Base-by-base conservation (phyloP, 345 rosid species). In the Corchorus olitorius region DNA sequence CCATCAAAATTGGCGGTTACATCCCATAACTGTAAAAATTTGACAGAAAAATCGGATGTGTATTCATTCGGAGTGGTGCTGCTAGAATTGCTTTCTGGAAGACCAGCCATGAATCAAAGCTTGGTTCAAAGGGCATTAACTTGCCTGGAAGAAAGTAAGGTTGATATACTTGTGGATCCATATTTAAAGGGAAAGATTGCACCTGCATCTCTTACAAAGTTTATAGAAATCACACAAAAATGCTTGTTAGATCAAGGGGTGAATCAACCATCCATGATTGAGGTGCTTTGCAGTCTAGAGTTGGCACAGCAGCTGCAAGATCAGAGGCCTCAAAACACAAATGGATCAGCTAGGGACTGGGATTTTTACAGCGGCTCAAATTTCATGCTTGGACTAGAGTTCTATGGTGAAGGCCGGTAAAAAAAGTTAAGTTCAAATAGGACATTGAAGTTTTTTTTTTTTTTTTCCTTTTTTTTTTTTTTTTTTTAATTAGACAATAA, bases 61-160 rank as follows among this genome's bases (percentile, higher is more conserved):
- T 81, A 76, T 78, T 84, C 87, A 15, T 81, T 84, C 5, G 85
- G 87, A 11, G 83, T 81, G 61, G 83, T 79, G 43, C 76, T 84
- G 9, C 62, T 84, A 1, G 85, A 84, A 80, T 70, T 79, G 46
- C 74, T 82, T 9, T 84, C 79, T 55, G 83, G 83, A 8, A 76
- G 81, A 41, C 87, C 83, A 8, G 80, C 81, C 53, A 76, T 72
- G 37, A 78, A 82, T 56, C 85, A 83, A 70, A 52, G 33, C 48
- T 70, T 35, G 61, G 74, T 70, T 53, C 74, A 35, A 5, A 35
- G 48, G 48, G 48, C 62, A 37, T 70, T 70, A 35, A 11, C 74
- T 17, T 70, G 48, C 34, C 13, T 70, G 3, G 22, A 39, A 48
- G 12, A 35, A 17, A 53, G 16, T 35, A 19, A 53, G 74, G 61